phyloP scores from a whole-genome alignment of 1,139 yeast genomes.

The Pichia sp. region DNA sequence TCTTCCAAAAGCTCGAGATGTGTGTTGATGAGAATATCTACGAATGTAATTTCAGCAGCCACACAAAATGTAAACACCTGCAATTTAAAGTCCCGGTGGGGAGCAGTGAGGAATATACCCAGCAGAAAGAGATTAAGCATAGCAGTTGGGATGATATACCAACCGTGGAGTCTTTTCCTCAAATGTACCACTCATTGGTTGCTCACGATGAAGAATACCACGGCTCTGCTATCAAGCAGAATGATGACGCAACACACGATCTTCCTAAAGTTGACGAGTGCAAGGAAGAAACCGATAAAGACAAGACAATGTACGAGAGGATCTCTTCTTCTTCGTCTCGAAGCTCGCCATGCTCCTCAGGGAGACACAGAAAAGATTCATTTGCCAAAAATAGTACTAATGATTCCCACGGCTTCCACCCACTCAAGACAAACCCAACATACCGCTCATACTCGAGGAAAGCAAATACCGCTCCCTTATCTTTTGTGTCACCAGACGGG shows the following conservation, averaged over 20 bases:
- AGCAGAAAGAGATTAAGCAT: conserved; percentile 14
- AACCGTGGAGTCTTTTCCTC: conserved; percentile 1
- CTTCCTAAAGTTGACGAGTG: background rate
- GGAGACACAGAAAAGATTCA: background rate
- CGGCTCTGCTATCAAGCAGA: background rate
- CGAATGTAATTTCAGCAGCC: conserved; percentile 35
- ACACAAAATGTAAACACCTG: conserved; percentile 11
- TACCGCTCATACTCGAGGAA: conserved; percentile 3
- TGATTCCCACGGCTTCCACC: background rate
- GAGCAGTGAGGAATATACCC: conserved; percentile 13
- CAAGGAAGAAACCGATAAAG: background rate
- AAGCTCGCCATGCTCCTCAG: background rate
- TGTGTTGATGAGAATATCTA: conserved; percentile 55
- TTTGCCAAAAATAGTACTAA: background rate
- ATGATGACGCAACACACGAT: background rate
- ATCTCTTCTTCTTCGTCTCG: background rate
- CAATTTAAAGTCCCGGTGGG: conserved; percentile 13
- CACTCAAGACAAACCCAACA: background rate
- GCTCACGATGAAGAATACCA: background rate
- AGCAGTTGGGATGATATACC: conserved; percentile 19
- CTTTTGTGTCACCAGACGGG: background rate
- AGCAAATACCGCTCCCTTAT: background rate
- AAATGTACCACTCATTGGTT: background rate
- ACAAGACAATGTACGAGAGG: background rate
- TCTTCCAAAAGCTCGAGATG: conserved; percentile 58